Evolutionary conservation across 202 grass and related monocot genomes (phyloP), one percentile per base, ranked within the genome.

Genomic region (Schoenoplectus tabernaemontani): DNA sequence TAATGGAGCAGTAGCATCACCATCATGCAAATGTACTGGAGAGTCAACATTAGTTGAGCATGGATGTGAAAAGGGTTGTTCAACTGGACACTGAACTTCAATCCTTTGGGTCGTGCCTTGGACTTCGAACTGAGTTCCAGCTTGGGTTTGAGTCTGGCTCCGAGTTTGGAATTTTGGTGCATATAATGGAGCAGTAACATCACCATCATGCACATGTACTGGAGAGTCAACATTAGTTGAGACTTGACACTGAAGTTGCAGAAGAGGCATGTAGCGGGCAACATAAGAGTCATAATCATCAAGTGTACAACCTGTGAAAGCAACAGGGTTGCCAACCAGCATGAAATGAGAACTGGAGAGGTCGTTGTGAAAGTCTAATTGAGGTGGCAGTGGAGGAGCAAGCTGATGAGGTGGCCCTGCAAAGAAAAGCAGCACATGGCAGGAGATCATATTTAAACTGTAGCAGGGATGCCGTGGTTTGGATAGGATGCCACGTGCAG

Each of bases 401-500:
- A 70, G 41, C 20, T n/a, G n/a, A n/a, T 70, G n/a, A 47, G 20
- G 41, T 28, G 41, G 41, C 38, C 20, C 39, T 15, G 10, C 20
- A 47, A 70, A 70, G 41, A 70, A 70, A 3, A 70, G 66, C 41
- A 70, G 41, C 37, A 70, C 66, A 44, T 70, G 66, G 66, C 66
- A 70, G 38, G 41, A 15, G 22, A 70, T 46, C 66, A 10, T n/a
- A 19, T 38, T 8, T 41, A n/a, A 2, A 11, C 66, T 70, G 19
- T 11, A 23, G 66, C 4, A 24, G 9, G 10, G 41, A 70, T 24
- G 4, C 8, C 11, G 39, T 19, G 62, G 62, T 41, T 13, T 7
- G 4, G 41, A 70, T 5, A 70, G 9, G 39, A 70, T 26, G 66
- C 66, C 66, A 9, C 66, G 66, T 46, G 19, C 66, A 70, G 66